Evolutionary conservation across 192 early-diverging fungal species (phyloP).

Genomic region (Coemansia sp.): DNA sequence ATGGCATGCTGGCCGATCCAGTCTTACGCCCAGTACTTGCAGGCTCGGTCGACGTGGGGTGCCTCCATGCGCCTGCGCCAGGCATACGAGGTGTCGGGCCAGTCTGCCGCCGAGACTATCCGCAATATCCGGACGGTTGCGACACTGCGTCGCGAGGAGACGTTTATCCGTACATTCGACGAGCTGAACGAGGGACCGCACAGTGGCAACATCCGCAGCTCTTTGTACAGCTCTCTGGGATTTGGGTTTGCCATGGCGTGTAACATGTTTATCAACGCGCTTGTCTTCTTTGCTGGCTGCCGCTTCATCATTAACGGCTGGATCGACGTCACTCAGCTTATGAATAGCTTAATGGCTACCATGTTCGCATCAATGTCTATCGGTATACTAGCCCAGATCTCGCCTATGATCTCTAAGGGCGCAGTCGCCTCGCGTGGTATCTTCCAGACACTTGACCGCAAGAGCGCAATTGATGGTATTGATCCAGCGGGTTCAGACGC

Average conservation of each 20-base stretch:
- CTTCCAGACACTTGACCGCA: conserved; percentile 76
- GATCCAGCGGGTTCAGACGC: conserved; percentile 60
- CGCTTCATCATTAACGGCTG: conserved; percentile 58
- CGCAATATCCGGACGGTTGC: conserved; percentile 83
- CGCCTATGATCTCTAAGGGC: conserved; percentile 76
- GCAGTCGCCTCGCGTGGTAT: conserved; percentile 77
- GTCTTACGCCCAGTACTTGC: conserved; percentile 63
- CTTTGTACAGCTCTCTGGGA: conserved; percentile 55
- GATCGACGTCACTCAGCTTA: conserved; percentile 42
- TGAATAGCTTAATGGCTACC: conserved; percentile 56
- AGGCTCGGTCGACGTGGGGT: conserved; percentile 58
- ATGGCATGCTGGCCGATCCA: conserved; percentile 73
- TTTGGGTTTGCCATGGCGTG: conserved; percentile 62
- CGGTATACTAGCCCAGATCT: conserved; percentile 56
- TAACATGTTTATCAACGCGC: conserved; percentile 59
- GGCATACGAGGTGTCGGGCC: conserved; percentile 68
- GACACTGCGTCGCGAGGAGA: conserved; percentile 65
- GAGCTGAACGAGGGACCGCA: conserved; percentile 53
- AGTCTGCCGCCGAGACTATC: conserved; percentile 84
- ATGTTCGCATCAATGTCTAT: conserved; percentile 62
- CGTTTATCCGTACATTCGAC: conserved; percentile 58
- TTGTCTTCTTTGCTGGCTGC: conserved; percentile 63
- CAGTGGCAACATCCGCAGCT: conserved; percentile 33
- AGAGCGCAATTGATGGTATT: conserved; percentile 60
- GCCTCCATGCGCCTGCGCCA: conserved; percentile 58